Evolutionary conservation across 2,329 filamentous ascomycete genomes (phyloP), one percentile per base, ranked within the genome.

Genomic region (Pestalotiopsis sp.): DNA sequence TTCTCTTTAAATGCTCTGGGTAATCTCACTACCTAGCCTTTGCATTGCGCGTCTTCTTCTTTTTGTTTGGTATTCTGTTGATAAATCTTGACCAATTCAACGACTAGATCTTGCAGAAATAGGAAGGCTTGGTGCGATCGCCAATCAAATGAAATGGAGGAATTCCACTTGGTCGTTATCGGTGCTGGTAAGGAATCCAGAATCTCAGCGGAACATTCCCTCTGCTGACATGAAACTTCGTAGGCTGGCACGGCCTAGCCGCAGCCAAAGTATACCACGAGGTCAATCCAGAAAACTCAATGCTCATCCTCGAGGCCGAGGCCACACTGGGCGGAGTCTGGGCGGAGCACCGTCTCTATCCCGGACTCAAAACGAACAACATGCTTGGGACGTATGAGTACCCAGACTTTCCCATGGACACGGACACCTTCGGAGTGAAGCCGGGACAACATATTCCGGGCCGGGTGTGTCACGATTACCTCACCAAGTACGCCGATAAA

Each of bases 311-410:
- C 38, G 91, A 93, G 61, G 80, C 83, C 4, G 83, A 84, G 12
- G 77, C 82, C 13, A 86, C 87, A 0, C 74, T 90, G 4, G 93
- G 92, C 1, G 92, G 93, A 4, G 89, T 90, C 17, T 95, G 92
- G 92, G 87, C 89, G 9, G 82, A 88, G 68, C 82, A 91, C 49
- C 86, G 91, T 1, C 79, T 93, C 0, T 92, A 94, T 76, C 87
- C 89, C 0, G 89, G 88, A 1, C 84, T 95, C 63, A 92, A 90
- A 74, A 90, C 88, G 66, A 95, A 95, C 79, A 94, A 94, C 74
- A 86, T 93, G 76, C 78, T 91, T 12, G 92, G 92, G 2, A 91
- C 89, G 0, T 93, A 91, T 72, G 91, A 95, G 77, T 94, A 88
- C 74, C 88, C 89, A 0, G 92, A 93, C 73, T 93, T 92, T 69